Evolutionary conservation across 805 yeast species (phyloP).

Genomic region (Torulaspora maleeae): DNA sequence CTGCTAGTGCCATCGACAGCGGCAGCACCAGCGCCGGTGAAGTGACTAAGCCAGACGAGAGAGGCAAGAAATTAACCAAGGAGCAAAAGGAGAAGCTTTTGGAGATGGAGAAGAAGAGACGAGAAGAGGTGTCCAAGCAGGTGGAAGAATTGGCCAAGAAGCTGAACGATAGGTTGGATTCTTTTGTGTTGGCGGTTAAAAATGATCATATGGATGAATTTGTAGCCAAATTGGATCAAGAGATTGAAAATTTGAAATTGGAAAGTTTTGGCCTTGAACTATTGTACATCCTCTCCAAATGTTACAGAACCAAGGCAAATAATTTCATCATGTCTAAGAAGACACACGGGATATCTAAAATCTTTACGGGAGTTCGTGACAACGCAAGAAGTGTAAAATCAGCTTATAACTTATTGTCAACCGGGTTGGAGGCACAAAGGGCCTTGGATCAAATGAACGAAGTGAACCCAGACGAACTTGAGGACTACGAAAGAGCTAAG

Average conservation of each 20-base stretch:
- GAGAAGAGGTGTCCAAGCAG: slow-evolving; percentile 46
- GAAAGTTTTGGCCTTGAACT: slow-evolving; percentile 94
- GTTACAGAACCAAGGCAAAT: slow-evolving; percentile 70
- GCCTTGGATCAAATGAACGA: slow-evolving; percentile 69
- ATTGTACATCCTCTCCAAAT: slow-evolving; percentile 73
- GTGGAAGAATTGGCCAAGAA: slow-evolving; percentile 48
- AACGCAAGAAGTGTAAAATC: slow-evolving; percentile 80
- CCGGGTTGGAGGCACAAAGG: slow-evolving; percentile 84
- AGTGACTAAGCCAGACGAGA: slow-evolving; percentile 37
- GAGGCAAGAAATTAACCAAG: slow-evolving; percentile 29
- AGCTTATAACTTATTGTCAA: slow-evolving; percentile 73
- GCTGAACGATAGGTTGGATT: slow-evolving; percentile 45
- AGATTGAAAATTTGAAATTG: slow-evolving; percentile 77
- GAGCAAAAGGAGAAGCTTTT: slow-evolving; percentile 48
- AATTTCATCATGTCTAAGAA: slow-evolving; percentile 70
- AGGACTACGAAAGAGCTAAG: slow-evolving; percentile 62
- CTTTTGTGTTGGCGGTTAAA: slow-evolving; percentile 43
- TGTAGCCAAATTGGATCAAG: slow-evolving; percentile 48
- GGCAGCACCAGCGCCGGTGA: slow-evolving; percentile 13
- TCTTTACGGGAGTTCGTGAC: slow-evolving; percentile 75
- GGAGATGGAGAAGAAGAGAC: slow-evolving; percentile 51
- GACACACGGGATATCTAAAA: slow-evolving; percentile 81
- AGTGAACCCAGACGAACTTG: slow-evolving; percentile 57
- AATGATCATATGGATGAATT: slow-evolving; percentile 48
- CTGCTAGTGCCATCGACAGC: slow-evolving; percentile 8